Base-by-base conservation (phyloP, 83 land plant species). In the Thuja plicata region DNA sequence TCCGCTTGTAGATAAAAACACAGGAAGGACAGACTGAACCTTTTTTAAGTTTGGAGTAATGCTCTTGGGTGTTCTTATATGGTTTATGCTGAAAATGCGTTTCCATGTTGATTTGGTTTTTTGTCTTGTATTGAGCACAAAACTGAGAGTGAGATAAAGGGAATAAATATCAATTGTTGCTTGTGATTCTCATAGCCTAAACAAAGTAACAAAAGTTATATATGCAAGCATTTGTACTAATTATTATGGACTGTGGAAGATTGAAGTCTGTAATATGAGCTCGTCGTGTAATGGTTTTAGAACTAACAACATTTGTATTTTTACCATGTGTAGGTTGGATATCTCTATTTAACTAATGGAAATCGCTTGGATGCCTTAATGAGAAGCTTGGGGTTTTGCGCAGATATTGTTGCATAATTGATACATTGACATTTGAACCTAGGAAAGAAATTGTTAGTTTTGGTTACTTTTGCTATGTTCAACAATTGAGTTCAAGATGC, bases 351-450 rank as follows among this genome's bases (percentile, higher is more conserved):
- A 54, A 94, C 92, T 30, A 66, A 94, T 90, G 86, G 86, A 35
- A 43, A 92, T 35, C 89, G 95, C 60, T 88, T 94, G 89, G 93
- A 92, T 4, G 92, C 89, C 48, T n/a, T 93, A 35, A 94, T 94
- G 95, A 84, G 15, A 8, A 94, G 74, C 80, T 8, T 94, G 24
- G 95, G 95, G 3, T 92, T 94, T 83, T 91, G 90, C 32, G 66
- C 90, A 37, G 91, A 91, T 78, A 60, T 84, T 90, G 81, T 91
- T 21, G 87, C 38, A 21, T 43, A 70, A 48, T 41, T 24, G 74
- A 85, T 54, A 19, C 16, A 81, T 5, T 85, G 84, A 87, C 40
- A 38, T 5, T 77, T 35, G 40, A 77, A 35, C 80, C 17, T 17
- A 77, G 38, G 13, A 11, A 77, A 35, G 24, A 77, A 15, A 34